Evolutionary conservation across 225 moss, liverwort and hornwort species (phyloP).

Genomic region (Polytrichum commune): DNA sequence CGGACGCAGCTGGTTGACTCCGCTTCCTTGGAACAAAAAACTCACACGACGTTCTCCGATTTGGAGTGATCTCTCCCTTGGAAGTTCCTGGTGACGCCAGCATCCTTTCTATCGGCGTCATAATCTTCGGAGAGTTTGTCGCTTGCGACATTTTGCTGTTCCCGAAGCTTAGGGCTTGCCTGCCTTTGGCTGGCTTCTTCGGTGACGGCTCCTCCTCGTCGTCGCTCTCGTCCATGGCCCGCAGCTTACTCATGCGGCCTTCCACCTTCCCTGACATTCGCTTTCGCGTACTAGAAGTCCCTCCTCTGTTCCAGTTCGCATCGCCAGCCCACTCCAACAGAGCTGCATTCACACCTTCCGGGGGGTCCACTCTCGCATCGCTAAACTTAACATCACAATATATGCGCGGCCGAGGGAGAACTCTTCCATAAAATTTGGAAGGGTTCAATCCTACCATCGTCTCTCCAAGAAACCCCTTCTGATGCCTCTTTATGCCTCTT

Average conservation of each 20-base stretch:
- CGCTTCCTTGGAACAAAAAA: slow-evolving; percentile 1
- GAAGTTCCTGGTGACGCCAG: slow-evolving; percentile 14
- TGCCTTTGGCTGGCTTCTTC: slow-evolving; percentile 3
- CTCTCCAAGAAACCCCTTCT: neutral
- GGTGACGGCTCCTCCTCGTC: slow-evolving; percentile 12
- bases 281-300: slow-evolving; percentile 43
- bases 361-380: slow-evolving; percentile 57
- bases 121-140: neutral
- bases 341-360: slow-evolving; percentile 45
- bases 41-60: slow-evolving; percentile 22
- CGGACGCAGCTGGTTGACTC: neutral
- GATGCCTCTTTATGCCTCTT: neutral
- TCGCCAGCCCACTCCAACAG: slow-evolving; percentile 64
- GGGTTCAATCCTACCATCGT: slow-evolving; percentile 57
- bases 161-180: neutral
- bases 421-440: slow-evolving; percentile 64
- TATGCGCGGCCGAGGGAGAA: slow-evolving; percentile 74
- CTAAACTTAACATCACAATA: slow-evolving; percentile 48
- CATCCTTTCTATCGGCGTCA: slow-evolving; percentile 42
- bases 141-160: slow-evolving; percentile 4
- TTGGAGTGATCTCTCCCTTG: slow-evolving; percentile 13
- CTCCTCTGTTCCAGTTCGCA: slow-evolving; percentile 87
- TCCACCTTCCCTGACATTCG: slow-evolving; percentile 85
- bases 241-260: slow-evolving; percentile 72
- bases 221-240: slow-evolving; percentile 56